Conservation (phyloP, 2,329 filamentous ascomycete species). For the Scedosporium boydii region DNA sequence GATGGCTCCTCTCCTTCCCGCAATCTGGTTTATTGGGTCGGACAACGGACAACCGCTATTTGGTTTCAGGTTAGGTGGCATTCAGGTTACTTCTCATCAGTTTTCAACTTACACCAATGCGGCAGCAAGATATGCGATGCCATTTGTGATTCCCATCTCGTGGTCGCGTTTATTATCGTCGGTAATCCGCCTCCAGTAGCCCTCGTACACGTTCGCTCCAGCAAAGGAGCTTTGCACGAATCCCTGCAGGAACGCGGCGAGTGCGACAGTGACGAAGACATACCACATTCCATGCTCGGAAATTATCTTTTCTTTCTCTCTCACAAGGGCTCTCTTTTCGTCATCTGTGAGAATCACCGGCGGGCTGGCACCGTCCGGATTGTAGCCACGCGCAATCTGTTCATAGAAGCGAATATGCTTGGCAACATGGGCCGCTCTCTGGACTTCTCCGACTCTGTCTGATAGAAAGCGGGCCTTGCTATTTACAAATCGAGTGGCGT, state of each 20-base stretch:
- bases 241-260: slow-evolving; percentile 33
- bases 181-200: slow-evolving; percentile 11
- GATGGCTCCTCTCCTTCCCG: slow-evolving; percentile 28
- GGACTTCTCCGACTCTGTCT: background rate
- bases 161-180: slow-evolving; percentile 14
- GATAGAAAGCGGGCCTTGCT: background rate
- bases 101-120: slow-evolving; percentile 15
- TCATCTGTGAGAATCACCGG: slow-evolving; percentile 15
- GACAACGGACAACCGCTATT: slow-evolving; percentile 22
- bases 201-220: slow-evolving; percentile 25
- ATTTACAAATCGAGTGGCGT: slow-evolving; percentile 4
- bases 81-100: background rate
- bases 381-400: slow-evolving; percentile 20
- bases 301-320: slow-evolving; percentile 28
- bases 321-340: slow-evolving; percentile 26
- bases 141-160: slow-evolving; percentile 24
- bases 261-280: slow-evolving; percentile 31
- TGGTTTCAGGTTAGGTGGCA: background rate
- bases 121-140: slow-evolving; percentile 26
- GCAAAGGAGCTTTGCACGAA: slow-evolving; percentile 35
- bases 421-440: slow-evolving; percentile 27
- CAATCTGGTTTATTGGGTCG: slow-evolving; percentile 25
- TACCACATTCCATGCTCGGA: slow-evolving; percentile 28
- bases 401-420: slow-evolving; percentile 30
- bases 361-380: slow-evolving; percentile 4